Evolutionary conservation across 768 basidiomycete species (phyloP).

Genomic region (Tylopilus balloui): DNA sequence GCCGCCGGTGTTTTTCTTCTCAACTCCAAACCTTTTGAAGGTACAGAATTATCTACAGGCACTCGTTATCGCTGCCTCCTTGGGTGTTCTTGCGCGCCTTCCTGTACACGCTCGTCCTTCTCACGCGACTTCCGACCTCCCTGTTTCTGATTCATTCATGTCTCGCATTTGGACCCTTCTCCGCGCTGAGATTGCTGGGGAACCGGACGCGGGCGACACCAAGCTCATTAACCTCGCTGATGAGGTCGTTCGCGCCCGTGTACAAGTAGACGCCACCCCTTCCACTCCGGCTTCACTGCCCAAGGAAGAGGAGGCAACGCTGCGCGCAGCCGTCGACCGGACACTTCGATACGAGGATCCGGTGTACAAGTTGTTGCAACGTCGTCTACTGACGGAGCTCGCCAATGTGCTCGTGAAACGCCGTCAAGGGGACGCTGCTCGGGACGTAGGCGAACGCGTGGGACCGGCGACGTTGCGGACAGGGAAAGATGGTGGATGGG

Average conservation of each 20-base stretch:
- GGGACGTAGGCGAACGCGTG: background rate
- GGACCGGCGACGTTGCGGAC: conserved; percentile 31
- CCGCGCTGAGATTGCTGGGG: conserved; percentile 46
- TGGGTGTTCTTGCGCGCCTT: conserved; percentile 52
- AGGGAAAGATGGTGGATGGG: conserved; percentile 25
- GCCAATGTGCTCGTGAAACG: conserved; percentile 25
- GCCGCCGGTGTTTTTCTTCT: conserved; percentile 66
- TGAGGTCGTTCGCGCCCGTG: conserved; percentile 59
- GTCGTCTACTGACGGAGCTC: conserved; percentile 47
- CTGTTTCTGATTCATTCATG: conserved; percentile 40
- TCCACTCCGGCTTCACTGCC: conserved; percentile 12
- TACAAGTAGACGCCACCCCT: conserved; percentile 14
- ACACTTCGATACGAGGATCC: conserved; percentile 60
- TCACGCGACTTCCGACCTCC: conserved; percentile 7
- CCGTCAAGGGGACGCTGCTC: conserved; percentile 7
- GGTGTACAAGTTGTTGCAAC: conserved; percentile 60
- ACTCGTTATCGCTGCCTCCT: conserved; percentile 56
- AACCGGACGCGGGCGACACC: conserved; percentile 36
- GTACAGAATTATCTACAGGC: conserved; percentile 71
- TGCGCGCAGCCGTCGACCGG: conserved; percentile 60
- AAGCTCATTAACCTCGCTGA: conserved; percentile 69
- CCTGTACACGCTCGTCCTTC: conserved; percentile 19
- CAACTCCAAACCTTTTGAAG: conserved; percentile 47
- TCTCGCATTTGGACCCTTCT: conserved; percentile 64
- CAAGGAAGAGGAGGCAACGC: conserved; percentile 43